A percentile compares a stretch with the other conserved stretches of the same genome.
phyloP scores from a whole-genome alignment of 176 grass and related monocot genomes.

The Microstegium vimineum region DNA sequence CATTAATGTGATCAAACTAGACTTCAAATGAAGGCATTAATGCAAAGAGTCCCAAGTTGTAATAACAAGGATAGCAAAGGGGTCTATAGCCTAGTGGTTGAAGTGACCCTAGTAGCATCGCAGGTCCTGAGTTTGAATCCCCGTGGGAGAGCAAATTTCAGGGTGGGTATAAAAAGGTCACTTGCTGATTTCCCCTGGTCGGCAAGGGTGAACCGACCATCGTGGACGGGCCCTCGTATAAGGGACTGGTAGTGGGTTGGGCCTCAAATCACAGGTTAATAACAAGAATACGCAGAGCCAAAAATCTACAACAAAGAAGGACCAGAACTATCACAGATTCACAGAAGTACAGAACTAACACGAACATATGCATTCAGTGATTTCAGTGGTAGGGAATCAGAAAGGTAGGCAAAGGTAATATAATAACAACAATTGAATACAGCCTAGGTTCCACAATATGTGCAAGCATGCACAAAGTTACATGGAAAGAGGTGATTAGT shows the following conservation, averaged over 20 bases:
- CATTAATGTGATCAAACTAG: constrained; percentile 17
- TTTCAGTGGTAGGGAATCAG: background rate
- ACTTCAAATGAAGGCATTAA: constrained; percentile 20
- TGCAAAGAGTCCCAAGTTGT: background rate
- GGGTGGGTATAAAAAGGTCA: too few species aligned
- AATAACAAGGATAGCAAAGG: background rate
- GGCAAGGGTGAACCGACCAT: background rate
- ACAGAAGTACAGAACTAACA: background rate
- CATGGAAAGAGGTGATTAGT: background rate
- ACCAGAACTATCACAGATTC: too few species aligned
- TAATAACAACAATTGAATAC: background rate
- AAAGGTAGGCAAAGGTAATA: background rate
- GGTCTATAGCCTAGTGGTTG: background rate
- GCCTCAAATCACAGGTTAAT: background rate
- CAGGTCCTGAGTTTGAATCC: background rate
- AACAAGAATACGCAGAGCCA: background rate
- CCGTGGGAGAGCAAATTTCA: background rate
- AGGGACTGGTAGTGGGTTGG: background rate
- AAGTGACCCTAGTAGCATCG: background rate
- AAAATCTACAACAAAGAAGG: background rate
- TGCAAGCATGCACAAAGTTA: background rate
- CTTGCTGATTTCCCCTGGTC: too few species aligned
- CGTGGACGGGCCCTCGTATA: background rate
- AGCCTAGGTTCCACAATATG: background rate
- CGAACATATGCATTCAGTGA: background rate